Conservation (phyloP, 2,329 filamentous ascomycete species). For the Pyricularia sp. region DNA sequence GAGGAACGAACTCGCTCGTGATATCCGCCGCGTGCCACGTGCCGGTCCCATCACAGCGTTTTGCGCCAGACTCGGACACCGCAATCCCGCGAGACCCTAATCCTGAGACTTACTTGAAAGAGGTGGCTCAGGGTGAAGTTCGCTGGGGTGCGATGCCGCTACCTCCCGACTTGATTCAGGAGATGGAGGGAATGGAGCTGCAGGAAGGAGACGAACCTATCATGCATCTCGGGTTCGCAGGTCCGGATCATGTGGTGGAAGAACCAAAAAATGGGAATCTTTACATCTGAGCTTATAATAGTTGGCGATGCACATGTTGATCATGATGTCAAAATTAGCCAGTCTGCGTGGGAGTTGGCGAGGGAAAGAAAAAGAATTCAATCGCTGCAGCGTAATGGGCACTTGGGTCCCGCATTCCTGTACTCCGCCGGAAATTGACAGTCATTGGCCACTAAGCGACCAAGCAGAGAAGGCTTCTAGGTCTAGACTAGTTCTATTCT, state of each 20-base stretch:
- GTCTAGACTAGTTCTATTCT: no score
- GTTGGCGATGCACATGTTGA: no score
- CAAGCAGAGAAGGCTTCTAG: no score
- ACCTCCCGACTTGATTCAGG: not conserved
- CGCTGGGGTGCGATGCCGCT: not conserved
- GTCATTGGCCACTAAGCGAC: no score
- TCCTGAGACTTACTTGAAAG: not conserved
- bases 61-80: not conserved
- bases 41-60: not conserved
- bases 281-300: not conserved
- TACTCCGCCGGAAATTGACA: no score
- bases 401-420: no score
- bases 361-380: no score
- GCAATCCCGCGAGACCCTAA: not conserved
- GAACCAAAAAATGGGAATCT: not conserved
- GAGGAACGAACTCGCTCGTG: not conserved
- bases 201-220: not conserved
- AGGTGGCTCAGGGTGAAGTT: not conserved
- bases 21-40: not conserved
- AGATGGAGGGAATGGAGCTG: not conserved
- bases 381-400: no score
- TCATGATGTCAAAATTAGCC: no score
- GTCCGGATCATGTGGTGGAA: not conserved
- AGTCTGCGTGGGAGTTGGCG: no score
- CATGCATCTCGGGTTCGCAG: not conserved